Base-by-base conservation (phyloP, 495 filamentous ascomycete species). In the Parachaetomium inaequale region DNA sequence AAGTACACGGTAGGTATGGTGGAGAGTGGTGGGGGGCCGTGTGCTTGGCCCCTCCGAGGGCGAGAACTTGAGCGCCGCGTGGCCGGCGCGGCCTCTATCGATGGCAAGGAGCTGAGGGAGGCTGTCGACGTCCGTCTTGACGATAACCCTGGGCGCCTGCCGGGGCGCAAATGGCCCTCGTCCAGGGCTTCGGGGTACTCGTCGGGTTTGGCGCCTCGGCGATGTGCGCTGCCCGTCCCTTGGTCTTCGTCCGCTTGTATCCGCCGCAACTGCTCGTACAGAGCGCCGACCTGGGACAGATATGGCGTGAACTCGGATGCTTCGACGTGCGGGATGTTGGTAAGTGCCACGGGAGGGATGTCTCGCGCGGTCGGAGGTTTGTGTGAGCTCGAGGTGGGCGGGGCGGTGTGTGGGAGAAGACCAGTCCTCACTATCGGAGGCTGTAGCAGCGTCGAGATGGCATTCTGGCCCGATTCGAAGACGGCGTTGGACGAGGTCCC, bases 1-100 rank as follows among this genome's bases (percentile, higher is more conserved):
- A 97, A 96, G 67, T 98, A 99, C 25, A 99, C 89, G 28, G 77
- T 80, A 0, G 94, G 94, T 55, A 99, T 96, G 1, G 92, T 97
- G 7, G 92, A 92, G 28, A 99, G 74, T 8, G 94, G 94, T 4
- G 94, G 91, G 10, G 88, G 82, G 0, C 85, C 87, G 43, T 89
- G 86, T 0, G 78, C 69, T 40, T 73, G 77, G 40, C 83, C 78
- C 66, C 80, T 82, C 31, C 77, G 74, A 19, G 75, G 66, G 19
- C 79, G 77, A 2, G 80, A 83, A 63, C 81, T 85, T n/a, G 77
- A 76, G 55, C 83, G 77, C 26, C 84, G 72, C 58, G 73, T 70
- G 0, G 77, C 49, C 40, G 56, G 31, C 0, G 77, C 75, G 14
- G 83, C 67, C 40, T 83, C 82, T n/a, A 79, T 73, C 8, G 84